Conservation (phyloP, 192 early-diverging fungal genomes). For the Coemansia aciculifera region DNA sequence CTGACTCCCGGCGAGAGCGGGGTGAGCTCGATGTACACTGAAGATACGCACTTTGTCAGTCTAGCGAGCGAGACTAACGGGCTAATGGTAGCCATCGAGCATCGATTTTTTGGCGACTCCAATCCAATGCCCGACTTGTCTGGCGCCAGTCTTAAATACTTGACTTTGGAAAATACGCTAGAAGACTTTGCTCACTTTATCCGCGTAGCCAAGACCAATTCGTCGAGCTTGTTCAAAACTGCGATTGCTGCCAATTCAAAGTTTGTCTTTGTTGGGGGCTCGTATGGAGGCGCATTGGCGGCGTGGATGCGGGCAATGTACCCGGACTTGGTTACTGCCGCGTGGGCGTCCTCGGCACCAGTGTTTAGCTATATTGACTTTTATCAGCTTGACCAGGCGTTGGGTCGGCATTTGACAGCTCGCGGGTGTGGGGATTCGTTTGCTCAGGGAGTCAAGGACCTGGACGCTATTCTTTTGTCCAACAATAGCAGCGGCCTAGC, state of each 20-base stretch:
- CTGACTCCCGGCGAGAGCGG: constrained; percentile 32
- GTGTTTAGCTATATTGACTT: constrained; percentile 58
- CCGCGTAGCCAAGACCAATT: constrained; percentile 15
- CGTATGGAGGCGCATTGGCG: constrained; percentile 69
- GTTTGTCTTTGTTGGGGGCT: constrained; percentile 63
- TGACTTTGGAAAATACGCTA: constrained; percentile 28
- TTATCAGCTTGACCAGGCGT: constrained; percentile 60
- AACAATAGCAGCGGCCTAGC: constrained; percentile 14
- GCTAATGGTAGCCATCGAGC: constrained; percentile 60
- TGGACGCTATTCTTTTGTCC: constrained; percentile 36
- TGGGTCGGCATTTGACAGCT: constrained; percentile 29
- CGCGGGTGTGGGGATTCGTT: constrained; percentile 36
- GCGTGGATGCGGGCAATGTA: constrained; percentile 72
- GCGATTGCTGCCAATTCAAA: constrained; percentile 16
- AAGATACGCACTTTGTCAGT: constrained; percentile 23
- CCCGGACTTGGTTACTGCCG: constrained; percentile 62
- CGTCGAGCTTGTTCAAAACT: constrained; percentile 13
- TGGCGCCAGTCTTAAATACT: constrained; percentile 35
- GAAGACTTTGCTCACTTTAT: constrained; percentile 39
- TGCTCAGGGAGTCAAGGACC: constrained; percentile 42
- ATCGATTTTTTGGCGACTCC: constrained; percentile 62
- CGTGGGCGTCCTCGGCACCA: constrained; percentile 68
- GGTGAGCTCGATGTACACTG: constrained; percentile 12
- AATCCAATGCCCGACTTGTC: constrained; percentile 53
- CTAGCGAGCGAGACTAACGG: constrained; percentile 58